A percentile compares a stretch with the other conserved stretches of the same genome.
phyloP scores from a whole-genome alignment of 2,329 filamentous ascomycete genomes.

The Pseudocercospora cruenta region DNA sequence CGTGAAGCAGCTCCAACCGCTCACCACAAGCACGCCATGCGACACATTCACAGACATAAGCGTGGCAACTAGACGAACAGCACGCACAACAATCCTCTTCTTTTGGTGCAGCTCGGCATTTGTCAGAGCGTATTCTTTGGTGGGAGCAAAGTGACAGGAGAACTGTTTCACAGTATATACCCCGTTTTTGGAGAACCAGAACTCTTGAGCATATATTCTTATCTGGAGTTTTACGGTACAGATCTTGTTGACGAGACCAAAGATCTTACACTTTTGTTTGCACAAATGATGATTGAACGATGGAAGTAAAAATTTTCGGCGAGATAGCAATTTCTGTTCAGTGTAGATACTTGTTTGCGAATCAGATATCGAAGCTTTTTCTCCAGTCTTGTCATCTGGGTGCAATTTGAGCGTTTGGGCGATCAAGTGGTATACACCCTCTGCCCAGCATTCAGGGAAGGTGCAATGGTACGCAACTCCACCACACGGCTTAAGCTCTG shows the following conservation, averaged over 20 bases:
- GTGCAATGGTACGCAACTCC: too few relatives aligned
- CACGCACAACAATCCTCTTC: not conserved
- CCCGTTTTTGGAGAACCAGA: not conserved
- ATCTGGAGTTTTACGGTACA: not conserved
- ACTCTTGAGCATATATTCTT: not conserved
- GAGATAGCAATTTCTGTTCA: not conserved
- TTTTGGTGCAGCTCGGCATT: not conserved
- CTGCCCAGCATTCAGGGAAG: too few relatives aligned
- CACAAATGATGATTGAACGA: not conserved
- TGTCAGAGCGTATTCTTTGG: not conserved
- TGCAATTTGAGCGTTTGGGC: not conserved
- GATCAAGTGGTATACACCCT: too few relatives aligned
- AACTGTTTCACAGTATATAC: not conserved
- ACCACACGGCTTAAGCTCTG: too few relatives aligned
- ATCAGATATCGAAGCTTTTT: not conserved
- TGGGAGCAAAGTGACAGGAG: not conserved
- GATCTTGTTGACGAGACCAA: not conserved
- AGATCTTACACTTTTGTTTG: not conserved
- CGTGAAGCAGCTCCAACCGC: constrained; percentile 16
- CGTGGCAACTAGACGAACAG: constrained; percentile 4
- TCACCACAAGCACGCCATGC: constrained; percentile 15
- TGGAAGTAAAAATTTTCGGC: not conserved
- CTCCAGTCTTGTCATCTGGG: not conserved
- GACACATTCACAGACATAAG: constrained; percentile 14
- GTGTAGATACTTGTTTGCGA: not conserved